phyloP scores from a whole-genome alignment of 225 moss, liverwort and hornwort species.

The Antitrichia curtipendula region DNA sequence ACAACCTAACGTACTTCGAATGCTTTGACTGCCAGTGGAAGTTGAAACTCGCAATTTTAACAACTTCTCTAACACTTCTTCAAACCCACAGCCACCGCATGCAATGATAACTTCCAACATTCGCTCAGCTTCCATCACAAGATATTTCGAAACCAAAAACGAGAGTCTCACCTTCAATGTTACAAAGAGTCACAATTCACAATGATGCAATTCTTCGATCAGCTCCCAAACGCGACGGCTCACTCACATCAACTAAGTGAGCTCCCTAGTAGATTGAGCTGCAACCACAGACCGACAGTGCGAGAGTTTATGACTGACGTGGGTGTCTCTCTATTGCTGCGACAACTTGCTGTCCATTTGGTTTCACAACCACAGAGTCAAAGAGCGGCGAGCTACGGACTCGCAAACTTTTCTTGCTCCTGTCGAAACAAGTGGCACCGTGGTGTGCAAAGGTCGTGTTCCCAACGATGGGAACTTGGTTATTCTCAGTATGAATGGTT shows the following conservation, averaged over 20 bases:
- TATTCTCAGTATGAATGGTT: background rate
- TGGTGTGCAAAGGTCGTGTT: background rate
- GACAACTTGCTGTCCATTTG: background rate
- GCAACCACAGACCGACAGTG: background rate
- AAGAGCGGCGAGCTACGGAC: background rate
- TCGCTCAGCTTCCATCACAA: background rate
- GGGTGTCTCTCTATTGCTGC: background rate
- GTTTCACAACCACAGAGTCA: background rate
- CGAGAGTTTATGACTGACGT: background rate
- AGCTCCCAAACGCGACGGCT: background rate
- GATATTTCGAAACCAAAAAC: background rate
- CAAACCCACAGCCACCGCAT: background rate
- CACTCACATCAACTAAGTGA: background rate
- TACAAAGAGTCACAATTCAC: background rate
- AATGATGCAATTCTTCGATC: background rate
- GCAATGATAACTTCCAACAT: background rate
- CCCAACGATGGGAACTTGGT: background rate
- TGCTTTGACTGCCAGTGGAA: background rate
- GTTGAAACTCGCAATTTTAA: background rate
- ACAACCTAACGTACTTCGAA: background rate
- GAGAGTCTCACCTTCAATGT: background rate
- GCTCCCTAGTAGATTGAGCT: background rate
- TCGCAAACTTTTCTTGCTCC: background rate
- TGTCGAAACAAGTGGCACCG: background rate
- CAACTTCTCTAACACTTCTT: background rate